phyloP scores from a whole-genome alignment of 2,329 filamentous ascomycete genomes.

The Beauveria scarabaeidicola region DNA sequence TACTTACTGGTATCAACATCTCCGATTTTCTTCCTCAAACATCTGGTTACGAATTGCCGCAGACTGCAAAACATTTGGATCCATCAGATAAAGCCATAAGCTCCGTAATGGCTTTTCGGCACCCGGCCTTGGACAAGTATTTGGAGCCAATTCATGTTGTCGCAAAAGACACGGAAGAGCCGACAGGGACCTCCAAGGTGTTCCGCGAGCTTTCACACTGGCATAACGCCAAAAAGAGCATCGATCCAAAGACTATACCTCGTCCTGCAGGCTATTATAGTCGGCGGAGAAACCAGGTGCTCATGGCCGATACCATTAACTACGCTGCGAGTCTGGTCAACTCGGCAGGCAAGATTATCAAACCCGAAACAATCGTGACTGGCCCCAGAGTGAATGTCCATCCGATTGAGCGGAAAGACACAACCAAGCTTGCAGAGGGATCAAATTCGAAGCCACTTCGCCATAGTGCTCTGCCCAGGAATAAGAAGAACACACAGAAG shows the following conservation, averaged over 20 bases:
- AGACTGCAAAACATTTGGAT: background rate
- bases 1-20: conserved; percentile 4
- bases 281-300: conserved; percentile 48
- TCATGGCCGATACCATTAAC: conserved; percentile 57
- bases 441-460: background rate
- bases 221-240: conserved; percentile 49
- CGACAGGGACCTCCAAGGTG: conserved; percentile 22
- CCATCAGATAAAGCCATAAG: background rate
- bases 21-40: background rate
- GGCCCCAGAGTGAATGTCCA: background rate
- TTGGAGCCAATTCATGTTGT: conserved; percentile 33
- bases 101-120: conserved; percentile 37
- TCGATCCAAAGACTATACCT: conserved; percentile 30
- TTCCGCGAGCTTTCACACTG: conserved; percentile 49
- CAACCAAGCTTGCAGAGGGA: no score
- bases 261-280: conserved; percentile 22
- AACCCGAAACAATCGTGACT: conserved; percentile 53
- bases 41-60: background rate
- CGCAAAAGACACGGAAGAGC: conserved; percentile 17
- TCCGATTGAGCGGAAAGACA: conserved; percentile 12
- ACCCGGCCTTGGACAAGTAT: conserved; percentile 37
- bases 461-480: conserved; percentile 15
- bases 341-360: conserved; percentile 50
- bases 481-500: conserved; percentile 6
- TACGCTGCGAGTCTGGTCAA: conserved; percentile 66